phyloP scores from a whole-genome alignment of 129 eudicot genomes.

The Artemisia annua region DNA sequence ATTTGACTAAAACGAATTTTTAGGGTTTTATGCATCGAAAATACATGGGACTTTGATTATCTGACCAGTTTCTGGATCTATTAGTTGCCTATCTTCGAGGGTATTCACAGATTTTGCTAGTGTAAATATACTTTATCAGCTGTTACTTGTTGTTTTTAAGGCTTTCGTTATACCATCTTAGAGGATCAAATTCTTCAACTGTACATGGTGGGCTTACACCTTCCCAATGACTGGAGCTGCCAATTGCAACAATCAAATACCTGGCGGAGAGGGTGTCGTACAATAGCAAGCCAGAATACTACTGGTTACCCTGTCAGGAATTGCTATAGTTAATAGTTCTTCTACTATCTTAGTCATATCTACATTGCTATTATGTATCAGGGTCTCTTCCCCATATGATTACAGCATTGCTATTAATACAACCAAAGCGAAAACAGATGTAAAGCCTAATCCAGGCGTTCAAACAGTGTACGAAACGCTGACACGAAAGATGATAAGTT shows the following conservation, averaged over 20 bases:
- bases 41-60: background rate
- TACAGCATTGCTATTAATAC: conserved; percentile 3
- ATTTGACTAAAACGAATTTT: background rate
- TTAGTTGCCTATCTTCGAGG: background rate
- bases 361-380: conserved; percentile 2
- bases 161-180: background rate
- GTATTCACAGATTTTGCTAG: background rate
- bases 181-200: background rate
- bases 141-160: background rate
- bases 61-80: background rate
- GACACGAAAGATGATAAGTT: background rate
- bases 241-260: background rate
- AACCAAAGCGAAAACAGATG: background rate
- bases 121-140: background rate
- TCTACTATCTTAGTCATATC: background rate
- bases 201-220: conserved; percentile 1
- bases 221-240: background rate
- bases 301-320: background rate
- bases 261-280: background rate
- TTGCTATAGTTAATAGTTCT: too few relatives aligned
- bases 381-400: conserved; percentile 11
- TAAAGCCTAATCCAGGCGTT: background rate
- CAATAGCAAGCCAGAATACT: too few relatives aligned
- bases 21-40: background rate
- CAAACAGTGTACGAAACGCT: background rate